Conservation (phyloP, 768 basidiomycete species). For the Pisolithus microcarpus region DNA sequence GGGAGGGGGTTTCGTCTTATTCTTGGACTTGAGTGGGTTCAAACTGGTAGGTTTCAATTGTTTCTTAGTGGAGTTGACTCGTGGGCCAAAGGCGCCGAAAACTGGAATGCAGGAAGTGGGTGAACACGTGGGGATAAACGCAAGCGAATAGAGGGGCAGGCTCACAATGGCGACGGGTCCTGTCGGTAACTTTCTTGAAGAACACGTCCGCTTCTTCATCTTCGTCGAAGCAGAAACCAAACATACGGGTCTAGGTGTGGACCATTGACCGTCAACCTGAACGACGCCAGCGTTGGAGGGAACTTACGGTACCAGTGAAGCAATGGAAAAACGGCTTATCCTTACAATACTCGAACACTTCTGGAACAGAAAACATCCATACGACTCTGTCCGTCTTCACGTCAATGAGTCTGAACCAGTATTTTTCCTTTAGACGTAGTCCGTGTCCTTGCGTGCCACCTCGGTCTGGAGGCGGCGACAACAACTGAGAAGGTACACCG, state of each 20-base stretch:
- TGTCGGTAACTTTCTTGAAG: conserved; percentile 51
- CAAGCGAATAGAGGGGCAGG: conserved; percentile 3
- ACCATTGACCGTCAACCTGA: not conserved
- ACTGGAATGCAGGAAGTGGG: conserved; percentile 7
- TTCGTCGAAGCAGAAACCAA: conserved; percentile 53
- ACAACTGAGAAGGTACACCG: not conserved
- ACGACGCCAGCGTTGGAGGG: not conserved
- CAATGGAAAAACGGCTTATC: conserved; percentile 91
- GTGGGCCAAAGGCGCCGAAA: conserved; percentile 20
- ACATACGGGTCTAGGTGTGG: conserved; percentile 33
- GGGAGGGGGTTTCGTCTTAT: conserved; percentile 2
- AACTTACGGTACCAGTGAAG: conserved; percentile 76
- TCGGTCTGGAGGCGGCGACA: conserved; percentile 12
- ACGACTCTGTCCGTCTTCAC: conserved; percentile 49
- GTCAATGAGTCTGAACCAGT: conserved; percentile 64
- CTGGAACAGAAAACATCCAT: conserved; percentile 62
- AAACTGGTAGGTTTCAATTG: conserved; percentile 11
- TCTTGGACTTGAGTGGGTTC: conserved; percentile 4
- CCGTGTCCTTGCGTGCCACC: conserved; percentile 11
- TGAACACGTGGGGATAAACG: not conserved
- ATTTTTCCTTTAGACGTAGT: conserved; percentile 28
- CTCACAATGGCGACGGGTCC: conserved; percentile 39
- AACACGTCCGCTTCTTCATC: conserved; percentile 53
- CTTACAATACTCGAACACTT: conserved; percentile 60
- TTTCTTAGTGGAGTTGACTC: conserved; percentile 19